Conservation (phyloP, 306 rosid genomes). For the Begonia fuchsioides region DNA sequence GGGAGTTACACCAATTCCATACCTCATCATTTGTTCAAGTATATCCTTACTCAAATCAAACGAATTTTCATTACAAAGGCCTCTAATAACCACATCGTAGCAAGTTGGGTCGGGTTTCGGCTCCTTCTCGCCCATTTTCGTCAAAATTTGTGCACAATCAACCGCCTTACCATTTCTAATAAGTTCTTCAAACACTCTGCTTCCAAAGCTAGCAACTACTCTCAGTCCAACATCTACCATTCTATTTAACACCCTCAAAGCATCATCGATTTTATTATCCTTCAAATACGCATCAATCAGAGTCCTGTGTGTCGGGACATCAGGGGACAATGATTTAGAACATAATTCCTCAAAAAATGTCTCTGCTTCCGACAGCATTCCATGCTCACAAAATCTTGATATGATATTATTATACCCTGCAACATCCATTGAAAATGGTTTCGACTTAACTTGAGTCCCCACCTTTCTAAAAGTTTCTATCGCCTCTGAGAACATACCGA, state of each 20-base stretch:
- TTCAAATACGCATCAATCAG: conserved; percentile 69
- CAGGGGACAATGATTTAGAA: conserved; percentile 71
- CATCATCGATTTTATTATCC: conserved; percentile 52
- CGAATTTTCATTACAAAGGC: conserved; percentile 50
- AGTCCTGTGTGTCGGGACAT: conserved; percentile 65
- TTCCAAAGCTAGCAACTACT: conserved; percentile 74
- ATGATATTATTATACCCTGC: conserved; percentile 81
- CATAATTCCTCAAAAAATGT: conserved; percentile 48
- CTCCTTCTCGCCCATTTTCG: conserved; percentile 86
- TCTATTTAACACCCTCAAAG: conserved; percentile 43
- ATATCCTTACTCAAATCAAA: conserved; percentile 42
- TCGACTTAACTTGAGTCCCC: conserved; percentile 55
- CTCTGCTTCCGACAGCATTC: conserved; percentile 62
- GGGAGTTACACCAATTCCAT: conserved; percentile 64
- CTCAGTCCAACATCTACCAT: conserved; percentile 86
- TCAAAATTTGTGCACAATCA: conserved; percentile 62
- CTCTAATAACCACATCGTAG: conserved; percentile 77
- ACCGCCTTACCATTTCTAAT: conserved; percentile 51
- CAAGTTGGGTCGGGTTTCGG: conserved; percentile 83
- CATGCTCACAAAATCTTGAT: conserved; percentile 57
- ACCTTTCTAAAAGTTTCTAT: conserved; percentile 62
- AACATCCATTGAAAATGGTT: conserved; percentile 84
- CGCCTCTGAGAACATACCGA: conserved; percentile 36
- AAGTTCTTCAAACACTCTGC: conserved; percentile 54
- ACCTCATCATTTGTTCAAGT: conserved; percentile 58